Evolutionary conservation across 345 rosid genomes (phyloP).

Genomic region (Draba incana): DNA sequence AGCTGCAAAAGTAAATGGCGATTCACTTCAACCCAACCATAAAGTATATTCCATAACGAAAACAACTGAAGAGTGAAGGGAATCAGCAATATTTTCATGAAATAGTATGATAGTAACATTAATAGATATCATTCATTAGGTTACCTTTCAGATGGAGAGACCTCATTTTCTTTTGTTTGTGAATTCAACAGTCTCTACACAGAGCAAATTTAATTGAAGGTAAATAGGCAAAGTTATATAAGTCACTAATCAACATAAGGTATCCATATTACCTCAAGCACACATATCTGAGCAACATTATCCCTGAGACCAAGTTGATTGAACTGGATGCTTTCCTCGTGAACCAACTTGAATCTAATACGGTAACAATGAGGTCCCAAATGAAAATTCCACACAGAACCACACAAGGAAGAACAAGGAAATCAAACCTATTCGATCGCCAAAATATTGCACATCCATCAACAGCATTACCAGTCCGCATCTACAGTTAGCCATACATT

Average conservation of each 20-base stretch:
- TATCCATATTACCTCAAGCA: constrained; percentile 66
- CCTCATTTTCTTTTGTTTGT: constrained; percentile 40
- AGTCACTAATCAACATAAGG: constrained; percentile 18
- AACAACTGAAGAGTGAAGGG: constrained; percentile 11
- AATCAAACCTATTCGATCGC: constrained; percentile 72
- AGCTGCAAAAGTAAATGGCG: constrained; percentile 50
- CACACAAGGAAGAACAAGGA: constrained; percentile 23
- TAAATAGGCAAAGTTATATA: constrained; percentile 7
- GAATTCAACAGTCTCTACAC: constrained; percentile 50
- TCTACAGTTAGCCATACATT: constrained; percentile 51
- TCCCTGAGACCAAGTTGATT: constrained; percentile 87
- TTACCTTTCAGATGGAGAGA: constrained; percentile 56
- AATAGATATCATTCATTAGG: background rate
- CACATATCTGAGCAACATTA: constrained; percentile 98
- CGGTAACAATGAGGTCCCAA: constrained; percentile 25
- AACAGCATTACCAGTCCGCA: constrained; percentile 91
- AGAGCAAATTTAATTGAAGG: constrained; percentile 21
- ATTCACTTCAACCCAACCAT: constrained; percentile 20
- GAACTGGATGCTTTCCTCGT: constrained; percentile 83
- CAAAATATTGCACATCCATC: constrained; percentile 99
- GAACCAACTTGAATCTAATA: constrained; percentile 82
- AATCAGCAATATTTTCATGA: constrained; percentile 15
- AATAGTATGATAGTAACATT: constrained; percentile 19
- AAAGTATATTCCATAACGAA: constrained; percentile 15
- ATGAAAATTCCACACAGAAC: constrained; percentile 26